phyloP scores from a whole-genome alignment of 2,329 filamentous ascomycete genomes.

The Orbilia quercus region DNA sequence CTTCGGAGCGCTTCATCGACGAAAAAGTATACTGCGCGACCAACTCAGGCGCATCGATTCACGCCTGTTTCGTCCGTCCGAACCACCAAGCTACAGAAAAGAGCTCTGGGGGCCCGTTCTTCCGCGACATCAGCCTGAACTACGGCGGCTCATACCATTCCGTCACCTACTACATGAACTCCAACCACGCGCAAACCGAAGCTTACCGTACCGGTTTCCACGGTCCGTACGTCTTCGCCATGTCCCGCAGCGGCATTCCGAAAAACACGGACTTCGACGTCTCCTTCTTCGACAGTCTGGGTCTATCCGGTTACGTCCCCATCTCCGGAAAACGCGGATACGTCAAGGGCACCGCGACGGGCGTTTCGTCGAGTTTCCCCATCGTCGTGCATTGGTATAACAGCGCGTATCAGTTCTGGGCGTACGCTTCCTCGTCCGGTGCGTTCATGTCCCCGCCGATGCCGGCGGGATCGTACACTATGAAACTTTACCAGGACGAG shows the following conservation, averaged over 20 bases:
- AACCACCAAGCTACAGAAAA: constrained; percentile 69
- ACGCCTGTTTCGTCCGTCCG: constrained; percentile 71
- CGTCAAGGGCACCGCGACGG: constrained; percentile 72
- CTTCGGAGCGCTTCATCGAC: constrained; percentile 75
- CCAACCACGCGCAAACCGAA: constrained; percentile 73
- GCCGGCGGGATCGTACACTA: constrained; percentile 76
- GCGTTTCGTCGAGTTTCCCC: constrained; percentile 68
- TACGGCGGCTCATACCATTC: constrained; percentile 70
- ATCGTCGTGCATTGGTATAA: constrained; percentile 73
- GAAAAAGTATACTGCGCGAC: constrained; percentile 71
- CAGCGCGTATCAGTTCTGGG: constrained; percentile 31
- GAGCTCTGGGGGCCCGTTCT: constrained; percentile 75
- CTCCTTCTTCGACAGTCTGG: constrained; percentile 71
- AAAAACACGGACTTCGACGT: constrained; percentile 66
- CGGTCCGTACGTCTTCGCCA: constrained; percentile 73
- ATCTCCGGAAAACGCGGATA: constrained; percentile 68
- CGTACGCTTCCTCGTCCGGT: constrained; percentile 64
- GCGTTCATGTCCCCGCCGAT: constrained; percentile 73
- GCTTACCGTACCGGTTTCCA: constrained; percentile 72
- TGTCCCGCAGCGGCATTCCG: constrained; percentile 71
- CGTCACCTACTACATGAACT: constrained; percentile 75
- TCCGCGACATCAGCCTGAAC: constrained; percentile 67
- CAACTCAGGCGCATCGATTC: constrained; percentile 47
- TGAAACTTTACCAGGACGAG: constrained; percentile 73
- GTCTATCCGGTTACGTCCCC: constrained; percentile 70